Base-by-base conservation (phyloP, 2,329 filamentous ascomycete genomes). In the Lasiodiplodia theobromae region DNA sequence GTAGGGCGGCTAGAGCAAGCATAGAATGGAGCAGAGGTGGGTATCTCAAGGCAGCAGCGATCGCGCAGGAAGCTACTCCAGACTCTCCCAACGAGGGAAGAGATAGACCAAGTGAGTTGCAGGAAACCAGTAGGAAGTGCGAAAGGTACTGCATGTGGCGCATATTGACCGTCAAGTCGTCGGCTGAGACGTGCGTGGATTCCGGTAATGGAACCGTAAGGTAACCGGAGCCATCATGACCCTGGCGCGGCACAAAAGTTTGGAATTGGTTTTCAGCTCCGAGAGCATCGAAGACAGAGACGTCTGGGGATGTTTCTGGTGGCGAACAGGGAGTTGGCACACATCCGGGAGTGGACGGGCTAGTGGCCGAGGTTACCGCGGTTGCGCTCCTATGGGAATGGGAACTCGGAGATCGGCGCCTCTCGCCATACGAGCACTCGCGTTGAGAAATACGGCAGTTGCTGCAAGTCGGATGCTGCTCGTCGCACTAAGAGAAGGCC, bases 61-160 rank as follows among this genome's bases (percentile, higher is more conserved):
- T 21, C 0, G 14, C 49, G 4, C n/a, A 25, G 12, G 10, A 31
- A 21, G 10, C 25, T 0, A 0, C 11, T 11, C 25, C 7, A 11
- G 3, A 1, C 10, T 37, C 16, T 14, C 23, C 16, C 31, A 7
- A 4, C 53, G n/a, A 4, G 0, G 34, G 10, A 4, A 21, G n/a
- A 7, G 11, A 40, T n/a, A 21, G 7, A 6, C 54, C 34, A 4
- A 23, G 0, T 14, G 56, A 58, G 21, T 25, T 12, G 34, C n/a
- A 16, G 11, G 21, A 28, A 1, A 40, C 37, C 34, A 58, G 37
- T 2, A 58, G n/a, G 12, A 44, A 58, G 34, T 58, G 56, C 6
- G 34, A 40, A 0, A 58, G 56, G 14, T 58, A 58, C 4, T 58
- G 56, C 37, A 58, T 28, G 56, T 58, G 56, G 21, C 56, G 56